Evolutionary conservation across 768 basidiomycete species (phyloP), one percentile per base, ranked within the genome.

Genomic region (Sutorius australiensis): DNA sequence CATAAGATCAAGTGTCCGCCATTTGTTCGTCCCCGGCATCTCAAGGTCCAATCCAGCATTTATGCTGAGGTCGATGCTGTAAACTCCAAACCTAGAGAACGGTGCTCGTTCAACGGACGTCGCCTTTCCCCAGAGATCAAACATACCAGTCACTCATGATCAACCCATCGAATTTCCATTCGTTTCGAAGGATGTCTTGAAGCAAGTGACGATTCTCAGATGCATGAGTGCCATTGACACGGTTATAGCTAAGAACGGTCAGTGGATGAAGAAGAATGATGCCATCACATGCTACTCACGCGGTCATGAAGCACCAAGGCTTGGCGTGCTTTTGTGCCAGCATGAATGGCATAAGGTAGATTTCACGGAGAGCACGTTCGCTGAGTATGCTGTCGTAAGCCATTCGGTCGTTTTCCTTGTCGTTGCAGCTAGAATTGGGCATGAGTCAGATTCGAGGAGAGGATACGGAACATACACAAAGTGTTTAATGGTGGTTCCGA

Each of bases 21-120:
- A 89, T 57, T 89, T 87, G 68, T 84, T 84, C 13, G 72, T 71
- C 2, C 89, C 88, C 0, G 87, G 87, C 86, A 89, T 89, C 65
- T 89, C 87, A 34, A 92, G 77, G 62, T 90, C 86, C 21, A 90
- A 73, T 3, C 88, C 88, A n/a, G 87, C 86, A 53, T 89, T 90
- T 55, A 88, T 72, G 24, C 75, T 70, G 21, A 76, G 73, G 56
- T 83, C 82, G 31, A 88, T 72, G 48, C 82, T 80, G 71, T 90
- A 90, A 3, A 79, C 70, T 1, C 89, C 89, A 52, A 86, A 87
- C 85, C 85, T 86, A 49, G 19, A 44, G 8, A 33, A n/a, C 4
- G 30, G 2, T 31, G 50, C 51, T 37, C 33, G 34, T 32, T 54
- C 37, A 43, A 10, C 38, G 43, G 42, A 42, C 14, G n/a, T 27